Conservation (phyloP, 441 rosid species). For the Gossypium laxum region DNA sequence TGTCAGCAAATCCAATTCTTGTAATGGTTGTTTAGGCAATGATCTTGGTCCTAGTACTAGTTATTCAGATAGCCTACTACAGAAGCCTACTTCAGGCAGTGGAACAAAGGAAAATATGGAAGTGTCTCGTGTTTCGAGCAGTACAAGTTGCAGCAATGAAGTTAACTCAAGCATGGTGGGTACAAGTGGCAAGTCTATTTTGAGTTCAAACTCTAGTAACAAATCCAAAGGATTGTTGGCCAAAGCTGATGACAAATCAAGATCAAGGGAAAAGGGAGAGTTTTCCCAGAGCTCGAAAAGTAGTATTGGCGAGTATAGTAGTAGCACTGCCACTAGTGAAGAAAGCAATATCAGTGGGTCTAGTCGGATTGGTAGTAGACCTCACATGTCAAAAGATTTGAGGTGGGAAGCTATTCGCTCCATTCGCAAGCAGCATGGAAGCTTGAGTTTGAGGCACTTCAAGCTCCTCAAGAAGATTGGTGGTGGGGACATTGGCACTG, state of each 20-base stretch:
- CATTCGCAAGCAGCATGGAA: constrained; percentile 49
- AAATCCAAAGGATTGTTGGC: constrained; percentile 24
- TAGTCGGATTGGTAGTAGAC: constrained; percentile 47
- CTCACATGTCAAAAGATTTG: constrained; percentile 66
- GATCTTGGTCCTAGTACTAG: constrained; percentile 33
- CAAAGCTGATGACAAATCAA: constrained; percentile 43
- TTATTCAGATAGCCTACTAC: constrained; percentile 17
- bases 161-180: constrained; percentile 27
- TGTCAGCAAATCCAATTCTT: constrained; percentile 22
- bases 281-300: constrained; percentile 81
- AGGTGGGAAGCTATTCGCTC: constrained; percentile 66
- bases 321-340: constrained; percentile 52
- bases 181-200: constrained; percentile 26
- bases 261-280: constrained; percentile 53
- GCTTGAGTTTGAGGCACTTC: constrained; percentile 51
- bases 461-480: constrained; percentile 65
- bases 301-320: constrained; percentile 65
- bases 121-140: constrained; percentile 30
- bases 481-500: constrained; percentile 67
- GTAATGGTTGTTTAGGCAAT: constrained; percentile 19
- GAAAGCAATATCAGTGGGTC: constrained; percentile 48
- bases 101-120: constrained; percentile 29
- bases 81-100: constrained; percentile 17
- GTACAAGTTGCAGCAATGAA: constrained; percentile 28
- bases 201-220: constrained; percentile 22